Evolutionary conservation across 2,329 filamentous ascomycete genomes (phyloP), one percentile per base, ranked within the genome.

Genomic region (Cladosporium sp.): DNA sequence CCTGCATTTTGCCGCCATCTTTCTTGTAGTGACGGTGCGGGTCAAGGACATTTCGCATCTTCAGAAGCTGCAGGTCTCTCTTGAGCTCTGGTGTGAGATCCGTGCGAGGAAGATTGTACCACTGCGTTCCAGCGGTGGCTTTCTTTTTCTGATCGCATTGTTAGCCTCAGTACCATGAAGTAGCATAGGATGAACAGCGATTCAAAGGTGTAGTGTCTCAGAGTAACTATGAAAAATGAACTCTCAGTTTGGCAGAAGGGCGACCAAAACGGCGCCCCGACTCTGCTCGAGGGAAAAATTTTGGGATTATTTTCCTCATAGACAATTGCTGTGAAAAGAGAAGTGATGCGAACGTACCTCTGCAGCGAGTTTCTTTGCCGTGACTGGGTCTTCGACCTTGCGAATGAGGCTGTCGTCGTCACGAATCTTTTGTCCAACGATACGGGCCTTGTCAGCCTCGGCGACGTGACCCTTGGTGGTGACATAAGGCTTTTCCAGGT

Each of bases 11-110:
- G 50, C 82, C 79, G 44, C 74, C 80, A 45, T 92, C 85, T 69
- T 96, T 97, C 68, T 92, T 95, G 76, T 95, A 95, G 63, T 92
- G 87, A 43, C 87, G 79, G 67, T 97, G 92, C 1, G 90, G 85
- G 58, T 97, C 92, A 18, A 97, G 77, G 17, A 96, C 85, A 50
- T 84, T 85, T 68, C 93, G 84, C 86, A 96, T 92, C 58, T 89
- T 85, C 53, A 99, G 75, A 9, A 97, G 76, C 69, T 96, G 90
- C 44, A 96, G 76, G 66, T 99, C 92, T 59, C 89, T 81, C 70
- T 91, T 95, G 55, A 96, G 76, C 64, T 95, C 84, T 7, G 89
- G 82, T 0, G 90, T 96, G 44, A 96, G 71, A 44, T 88, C 78
- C 20, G 92, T 96, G 62, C 84, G 84, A 5, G 91, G 91, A 48